phyloP scores from a whole-genome alignment of 2,329 filamentous ascomycete species.

The Penicillium crustosum region DNA sequence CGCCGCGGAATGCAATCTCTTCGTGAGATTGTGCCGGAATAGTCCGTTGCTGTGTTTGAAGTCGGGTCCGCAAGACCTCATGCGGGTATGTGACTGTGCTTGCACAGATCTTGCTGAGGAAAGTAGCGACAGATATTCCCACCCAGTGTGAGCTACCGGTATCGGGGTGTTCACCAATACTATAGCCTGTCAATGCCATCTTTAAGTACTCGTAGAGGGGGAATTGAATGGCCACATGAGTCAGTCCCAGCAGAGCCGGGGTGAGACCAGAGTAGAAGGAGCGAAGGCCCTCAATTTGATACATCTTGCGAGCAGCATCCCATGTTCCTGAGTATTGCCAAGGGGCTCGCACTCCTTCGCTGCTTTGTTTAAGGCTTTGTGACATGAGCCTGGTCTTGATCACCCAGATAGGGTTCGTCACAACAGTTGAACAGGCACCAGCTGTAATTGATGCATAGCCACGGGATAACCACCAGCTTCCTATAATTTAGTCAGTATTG shows the following conservation, averaged over 20 bases:
- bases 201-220: constrained; percentile 94
- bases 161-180: constrained; percentile 72
- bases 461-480: constrained; percentile 74
- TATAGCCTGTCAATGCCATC: constrained; percentile 81
- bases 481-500: constrained; percentile 43
- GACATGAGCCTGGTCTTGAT: constrained; percentile 99
- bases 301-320: constrained; percentile 96
- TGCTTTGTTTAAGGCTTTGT: constrained; percentile 63
- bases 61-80: constrained; percentile 87
- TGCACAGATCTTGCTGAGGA: constrained; percentile 90
- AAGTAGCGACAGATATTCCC: constrained; percentile 83
- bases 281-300: constrained; percentile 77
- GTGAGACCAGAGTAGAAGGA: constrained; percentile 96
- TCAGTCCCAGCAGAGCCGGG: constrained; percentile 84
- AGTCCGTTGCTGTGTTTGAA: constrained; percentile 88
- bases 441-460: constrained; percentile 89
- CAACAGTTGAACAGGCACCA: constrained; percentile 87
- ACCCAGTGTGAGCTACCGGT: constrained; percentile 69
- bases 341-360: constrained; percentile 51
- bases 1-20: constrained; percentile 51
- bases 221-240: constrained; percentile 96
- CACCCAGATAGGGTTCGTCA: constrained; percentile 98
- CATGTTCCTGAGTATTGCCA: constrained; percentile 91
- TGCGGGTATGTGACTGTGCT: constrained; percentile 96
- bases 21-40: constrained; percentile 48